phyloP scores from a whole-genome alignment of 148 eudicot species.

The Linanthus parryae region DNA sequence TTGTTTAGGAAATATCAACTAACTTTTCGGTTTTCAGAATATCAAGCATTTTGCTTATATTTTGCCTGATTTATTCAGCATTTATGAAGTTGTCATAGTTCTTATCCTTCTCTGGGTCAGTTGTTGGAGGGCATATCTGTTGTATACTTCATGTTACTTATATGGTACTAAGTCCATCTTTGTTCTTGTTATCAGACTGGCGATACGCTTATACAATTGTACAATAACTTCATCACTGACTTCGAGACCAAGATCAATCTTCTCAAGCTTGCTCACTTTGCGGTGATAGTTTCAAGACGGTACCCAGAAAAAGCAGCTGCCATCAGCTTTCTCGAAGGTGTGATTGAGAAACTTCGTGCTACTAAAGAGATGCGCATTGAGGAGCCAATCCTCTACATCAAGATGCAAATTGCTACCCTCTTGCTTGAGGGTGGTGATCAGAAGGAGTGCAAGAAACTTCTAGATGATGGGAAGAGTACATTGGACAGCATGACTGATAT shows the following conservation, averaged over 20 bases:
- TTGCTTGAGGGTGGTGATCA: conserved; percentile 76
- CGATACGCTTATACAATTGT: conserved; percentile 84
- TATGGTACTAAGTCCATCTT: too few relatives aligned
- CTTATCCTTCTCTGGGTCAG: too few relatives aligned
- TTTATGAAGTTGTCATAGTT: too few relatives aligned
- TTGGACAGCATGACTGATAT: conserved; percentile 95
- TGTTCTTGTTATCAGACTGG: conserved; percentile 56
- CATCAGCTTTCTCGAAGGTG: conserved; percentile 72
- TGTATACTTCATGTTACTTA: too few relatives aligned
- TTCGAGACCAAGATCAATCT: conserved; percentile 97
- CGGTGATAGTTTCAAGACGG: conserved; percentile 80
- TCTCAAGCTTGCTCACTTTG: conserved; percentile 98
- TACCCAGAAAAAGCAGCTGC: conserved; percentile 89
- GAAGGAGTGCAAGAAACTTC: conserved; percentile 82
- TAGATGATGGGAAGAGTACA: conserved; percentile 77
- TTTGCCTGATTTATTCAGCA: too few relatives aligned
- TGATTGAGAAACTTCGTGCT: conserved; percentile 79
- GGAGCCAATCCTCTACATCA: conserved; percentile 78
- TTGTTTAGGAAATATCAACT: too few relatives aligned
- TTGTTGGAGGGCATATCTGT: too few relatives aligned
- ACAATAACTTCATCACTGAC: conserved; percentile 88
- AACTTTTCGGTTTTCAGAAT: too few relatives aligned
- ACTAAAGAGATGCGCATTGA: conserved; percentile 70
- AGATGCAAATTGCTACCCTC: conserved; percentile 74
- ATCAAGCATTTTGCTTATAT: too few relatives aligned